These are phyloP conservation scores for Alternaria sp. DNA, from an alignment of 2,329 filamentous ascomycete species.

Conservation along the genomic window DNA sequence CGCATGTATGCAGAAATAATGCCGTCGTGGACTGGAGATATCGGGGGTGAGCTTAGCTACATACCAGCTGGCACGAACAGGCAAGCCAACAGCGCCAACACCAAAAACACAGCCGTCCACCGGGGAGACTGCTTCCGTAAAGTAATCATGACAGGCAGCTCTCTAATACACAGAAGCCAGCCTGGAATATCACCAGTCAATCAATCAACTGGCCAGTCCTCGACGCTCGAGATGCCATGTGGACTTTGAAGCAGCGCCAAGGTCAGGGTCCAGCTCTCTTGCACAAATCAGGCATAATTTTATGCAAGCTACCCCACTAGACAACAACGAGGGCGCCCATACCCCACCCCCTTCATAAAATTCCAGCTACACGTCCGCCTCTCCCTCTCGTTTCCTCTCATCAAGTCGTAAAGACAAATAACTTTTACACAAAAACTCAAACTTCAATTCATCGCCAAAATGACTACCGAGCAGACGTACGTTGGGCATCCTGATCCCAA, in stretches of 20 bases:
- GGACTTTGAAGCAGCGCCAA: conserved; percentile 20
- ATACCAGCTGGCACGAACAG: conserved; percentile 47
- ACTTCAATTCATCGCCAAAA: conserved; percentile 42
- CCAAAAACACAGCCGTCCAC: conserved; percentile 63
- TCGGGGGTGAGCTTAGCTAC: conserved; percentile 20
- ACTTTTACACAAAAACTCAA: conserved; percentile 45
- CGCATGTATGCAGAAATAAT: no score
- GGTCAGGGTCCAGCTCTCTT: conserved; percentile 11
- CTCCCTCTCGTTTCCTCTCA: conserved; percentile 18
- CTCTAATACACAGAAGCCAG: conserved; percentile 22
- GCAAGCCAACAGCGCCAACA: conserved; percentile 42
- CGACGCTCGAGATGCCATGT: conserved; percentile 17
- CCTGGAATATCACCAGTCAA: conserved; percentile 16
- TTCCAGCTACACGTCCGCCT: conserved; percentile 25
- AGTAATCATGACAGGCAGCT: conserved; percentile 38
- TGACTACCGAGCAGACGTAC: conserved; percentile 86
- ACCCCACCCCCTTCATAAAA: conserved; percentile 39
- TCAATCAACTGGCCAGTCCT: neutral
- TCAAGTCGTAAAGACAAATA: conserved; percentile 57
- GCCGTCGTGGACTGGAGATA: neutral
- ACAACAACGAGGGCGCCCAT: conserved; percentile 16
- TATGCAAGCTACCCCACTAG: conserved; percentile 17
- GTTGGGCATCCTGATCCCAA: conserved; percentile 42
- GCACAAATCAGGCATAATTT: conserved; percentile 13
- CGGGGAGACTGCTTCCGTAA: conserved; percentile 51